Percentiles rank a stretch among this genome's conserved stretches.
Conservation (phyloP, 2,329 filamentous ascomycete genomes). For the Epicoccum nigrum region DNA sequence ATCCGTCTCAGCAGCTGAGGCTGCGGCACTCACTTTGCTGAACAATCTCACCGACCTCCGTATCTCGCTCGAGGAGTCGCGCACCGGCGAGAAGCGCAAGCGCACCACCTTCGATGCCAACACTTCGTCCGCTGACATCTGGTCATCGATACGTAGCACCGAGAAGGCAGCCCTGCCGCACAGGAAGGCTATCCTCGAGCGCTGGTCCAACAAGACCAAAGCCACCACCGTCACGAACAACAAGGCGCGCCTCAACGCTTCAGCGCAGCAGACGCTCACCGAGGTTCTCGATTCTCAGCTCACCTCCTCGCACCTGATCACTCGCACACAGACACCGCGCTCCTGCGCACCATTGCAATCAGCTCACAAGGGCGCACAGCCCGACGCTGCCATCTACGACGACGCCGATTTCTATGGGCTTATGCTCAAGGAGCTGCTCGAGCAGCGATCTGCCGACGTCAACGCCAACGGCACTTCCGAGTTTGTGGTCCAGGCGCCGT, state of each 20-base stretch:
- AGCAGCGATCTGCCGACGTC: conserved; percentile 77
- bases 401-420: conserved; percentile 95
- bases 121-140: conserved; percentile 70
- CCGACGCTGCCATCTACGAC: conserved; percentile 71
- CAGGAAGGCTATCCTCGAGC: conserved; percentile 77
- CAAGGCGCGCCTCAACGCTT: conserved; percentile 65
- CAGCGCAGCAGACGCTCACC: conserved; percentile 67
- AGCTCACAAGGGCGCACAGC: conserved; percentile 37
- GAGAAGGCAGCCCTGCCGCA: conserved; percentile 66
- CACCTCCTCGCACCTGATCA: conserved; percentile 69
- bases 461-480: conserved; percentile 54
- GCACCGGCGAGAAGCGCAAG: conserved; percentile 66
- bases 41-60: conserved; percentile 77
- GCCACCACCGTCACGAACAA: conserved; percentile 59
- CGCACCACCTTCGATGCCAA: conserved; percentile 56
- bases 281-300: conserved; percentile 73
- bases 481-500: conserved; percentile 53
- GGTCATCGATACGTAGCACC: conserved; percentile 70
- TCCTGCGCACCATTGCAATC: conserved; percentile 78
- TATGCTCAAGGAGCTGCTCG: conserved; percentile 89
- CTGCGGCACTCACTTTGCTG: conserved; percentile 83
- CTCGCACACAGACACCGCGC: conserved; percentile 72
- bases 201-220: conserved; percentile 85
- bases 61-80: conserved; percentile 61
- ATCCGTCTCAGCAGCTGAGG: conserved; percentile 76